Percentiles rank a stretch among this genome's conserved stretches.
Conservation (phyloP, 2,329 filamentous ascomycete genomes). For the Chaetomiaceae sp. region DNA sequence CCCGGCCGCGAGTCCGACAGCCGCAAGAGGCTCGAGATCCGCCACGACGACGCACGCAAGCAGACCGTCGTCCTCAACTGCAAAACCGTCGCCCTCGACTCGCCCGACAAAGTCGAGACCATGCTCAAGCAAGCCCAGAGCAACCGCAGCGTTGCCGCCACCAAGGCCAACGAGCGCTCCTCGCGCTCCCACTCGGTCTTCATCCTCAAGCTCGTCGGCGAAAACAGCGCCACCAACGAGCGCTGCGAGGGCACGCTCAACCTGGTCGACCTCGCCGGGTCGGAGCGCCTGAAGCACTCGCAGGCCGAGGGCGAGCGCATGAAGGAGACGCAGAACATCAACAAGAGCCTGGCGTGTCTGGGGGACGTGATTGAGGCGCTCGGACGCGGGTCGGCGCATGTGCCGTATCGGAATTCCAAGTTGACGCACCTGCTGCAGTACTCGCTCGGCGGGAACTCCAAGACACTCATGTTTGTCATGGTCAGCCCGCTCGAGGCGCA, state of each 20-base stretch:
- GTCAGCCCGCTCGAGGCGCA: slow-evolving; percentile 88
- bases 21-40: slow-evolving; percentile 82
- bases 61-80: slow-evolving; percentile 80
- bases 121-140: slow-evolving; percentile 77
- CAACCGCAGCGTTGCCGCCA: slow-evolving; percentile 89
- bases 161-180: slow-evolving; percentile 94
- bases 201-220: slow-evolving; percentile 72
- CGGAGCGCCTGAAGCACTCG: slow-evolving; percentile 83
- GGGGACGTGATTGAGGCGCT: slow-evolving; percentile 93
- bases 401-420: slow-evolving; percentile 96
- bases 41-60: slow-evolving; percentile 76
- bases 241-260: slow-evolving; percentile 91
- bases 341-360: slow-evolving; percentile 85
- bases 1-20: slow-evolving; percentile 61
- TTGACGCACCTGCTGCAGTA: slow-evolving; percentile 94
- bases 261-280: slow-evolving; percentile 90
- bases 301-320: slow-evolving; percentile 81
- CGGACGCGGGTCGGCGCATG: slow-evolving; percentile 76
- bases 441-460: slow-evolving; percentile 88
- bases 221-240: slow-evolving; percentile 72
- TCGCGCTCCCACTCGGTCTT: slow-evolving; percentile 96
- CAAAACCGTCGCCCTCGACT: slow-evolving; percentile 71
- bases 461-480: slow-evolving; percentile 99
- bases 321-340: slow-evolving; percentile 96
- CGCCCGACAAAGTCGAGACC: slow-evolving; percentile 70